Evolutionary conservation across 179 eudicot species (phyloP), one percentile per base, ranked within the genome.

Genomic region (Gypsophila paniculata): DNA sequence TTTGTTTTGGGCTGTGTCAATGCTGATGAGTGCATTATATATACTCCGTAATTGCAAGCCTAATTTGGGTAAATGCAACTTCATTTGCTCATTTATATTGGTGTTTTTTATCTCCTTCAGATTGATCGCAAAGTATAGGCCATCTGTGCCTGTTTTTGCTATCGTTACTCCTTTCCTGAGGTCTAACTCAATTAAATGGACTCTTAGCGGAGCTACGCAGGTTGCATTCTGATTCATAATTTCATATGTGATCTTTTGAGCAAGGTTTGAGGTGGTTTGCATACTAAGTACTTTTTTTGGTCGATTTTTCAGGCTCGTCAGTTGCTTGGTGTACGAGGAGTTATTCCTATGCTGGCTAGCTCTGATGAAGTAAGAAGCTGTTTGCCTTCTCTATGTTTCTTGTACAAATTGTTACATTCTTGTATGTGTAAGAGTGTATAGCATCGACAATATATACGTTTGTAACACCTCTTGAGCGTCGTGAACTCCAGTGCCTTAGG

Each of bases 51-150:
- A 39, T 29, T 12, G 55, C 19, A 13, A 11, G 51, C 39, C 6
- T 61, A 21, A 4, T 32, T 17, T 54, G 10, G 10, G 54, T 18
- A 42, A 17, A 7, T 49, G 42, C 26, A 18, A 19, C 25, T n/a
- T 63, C 61, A 11, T 61, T 18, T n/a, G 19, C 76, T 64, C 42
- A 25, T 39, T 65, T 38, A 23, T 8, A 17, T 48, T 34, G 29
- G 12, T 9, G 6, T 52, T 5, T 49, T 23, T 52, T 64, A 64
- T 48, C 39, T 75, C 61, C 21, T 18, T 60, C 55, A 87, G 91
- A 85, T 73, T 87, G 74, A 87, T 87, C 62, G 83, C 91, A 6
- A 87, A 86, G 72, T 87, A 86, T n/a, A 80, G 89, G 77, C 91
- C 91, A 59, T 70, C 85, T 15, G 82, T 80, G 53, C 91, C 91